Evolutionary conservation across 169 alveolate species (phyloP).

Genomic region (Plasmodium coatneyi): DNA sequence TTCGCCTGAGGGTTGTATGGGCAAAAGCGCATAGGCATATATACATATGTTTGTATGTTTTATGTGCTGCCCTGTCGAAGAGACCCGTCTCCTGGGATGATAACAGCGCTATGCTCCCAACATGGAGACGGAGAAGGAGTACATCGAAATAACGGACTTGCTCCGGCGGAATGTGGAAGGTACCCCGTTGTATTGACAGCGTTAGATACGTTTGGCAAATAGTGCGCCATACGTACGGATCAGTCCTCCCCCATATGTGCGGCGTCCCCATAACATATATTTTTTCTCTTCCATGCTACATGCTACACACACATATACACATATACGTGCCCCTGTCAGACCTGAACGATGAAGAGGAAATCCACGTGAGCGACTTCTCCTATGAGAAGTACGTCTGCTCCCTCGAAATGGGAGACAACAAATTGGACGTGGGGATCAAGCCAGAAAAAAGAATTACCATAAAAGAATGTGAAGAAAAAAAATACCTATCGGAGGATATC

Average conservation of each 20-base stretch:
- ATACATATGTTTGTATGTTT: background rate
- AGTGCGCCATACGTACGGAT: background rate
- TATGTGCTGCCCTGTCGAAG: background rate
- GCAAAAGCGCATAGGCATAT: background rate
- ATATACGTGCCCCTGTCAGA: background rate
- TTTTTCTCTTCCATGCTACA: background rate
- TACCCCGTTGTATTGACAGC: background rate
- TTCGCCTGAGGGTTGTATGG: background rate
- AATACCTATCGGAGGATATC: slow-evolving; percentile 19
- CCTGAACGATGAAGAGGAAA: slow-evolving; percentile 46
- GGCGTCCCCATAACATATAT: background rate
- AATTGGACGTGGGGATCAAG: slow-evolving; percentile 57
- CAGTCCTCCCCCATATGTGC: background rate
- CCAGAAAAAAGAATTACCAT: slow-evolving; percentile 61
- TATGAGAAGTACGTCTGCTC: slow-evolving; percentile 42
- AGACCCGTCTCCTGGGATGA: background rate
- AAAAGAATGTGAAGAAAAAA: slow-evolving; percentile 69
- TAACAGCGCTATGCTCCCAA: background rate
- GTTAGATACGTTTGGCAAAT: background rate
- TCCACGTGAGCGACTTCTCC: slow-evolving; percentile 18
- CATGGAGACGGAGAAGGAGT: slow-evolving; percentile 24
- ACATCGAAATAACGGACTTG: background rate
- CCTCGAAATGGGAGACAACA: slow-evolving; percentile 54
- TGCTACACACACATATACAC: background rate
- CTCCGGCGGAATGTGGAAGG: slow-evolving; percentile 52